A percentile compares a stretch with the other conserved stretches of the same genome.
Evolutionary conservation across 2,329 filamentous ascomycete species (phyloP).

Genomic region (Diaporthe destruens): DNA sequence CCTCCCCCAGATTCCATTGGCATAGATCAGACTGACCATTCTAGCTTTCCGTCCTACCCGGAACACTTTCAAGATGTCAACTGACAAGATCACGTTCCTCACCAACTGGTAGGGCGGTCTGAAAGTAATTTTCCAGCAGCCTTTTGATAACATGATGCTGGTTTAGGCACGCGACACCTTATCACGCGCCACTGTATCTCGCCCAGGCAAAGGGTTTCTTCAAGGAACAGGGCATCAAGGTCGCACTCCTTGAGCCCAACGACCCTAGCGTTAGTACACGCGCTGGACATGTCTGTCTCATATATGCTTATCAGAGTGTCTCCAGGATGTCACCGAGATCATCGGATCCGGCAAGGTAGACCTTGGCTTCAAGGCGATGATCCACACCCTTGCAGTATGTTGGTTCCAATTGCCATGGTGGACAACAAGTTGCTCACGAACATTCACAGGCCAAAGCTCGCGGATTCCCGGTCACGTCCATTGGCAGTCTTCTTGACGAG

Average conservation of each 20-base stretch:
- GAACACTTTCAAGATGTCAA: conserved; percentile 71
- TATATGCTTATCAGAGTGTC: background rate
- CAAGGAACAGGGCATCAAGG: conserved; percentile 80
- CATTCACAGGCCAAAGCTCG: conserved; percentile 74
- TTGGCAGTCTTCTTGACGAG: conserved; percentile 82
- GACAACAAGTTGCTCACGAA: background rate
- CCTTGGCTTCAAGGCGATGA: conserved; percentile 87
- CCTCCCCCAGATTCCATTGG: conserved; percentile 47
- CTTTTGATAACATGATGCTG: background rate
- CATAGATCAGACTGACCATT: conserved; percentile 59
- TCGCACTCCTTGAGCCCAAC: conserved; percentile 82
- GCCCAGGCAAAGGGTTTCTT: conserved; percentile 83
- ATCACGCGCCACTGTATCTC: conserved; percentile 83
- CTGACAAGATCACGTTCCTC: conserved; percentile 87
- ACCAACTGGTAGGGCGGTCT: conserved; percentile 77
- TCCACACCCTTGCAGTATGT: conserved; percentile 78
- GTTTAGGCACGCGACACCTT: conserved; percentile 81
- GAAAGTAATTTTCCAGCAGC: background rate
- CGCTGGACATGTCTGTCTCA: background rate
- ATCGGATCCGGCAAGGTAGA: conserved; percentile 82
- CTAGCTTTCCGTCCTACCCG: conserved; percentile 59
- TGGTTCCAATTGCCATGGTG: conserved; percentile 43
- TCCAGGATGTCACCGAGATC: conserved; percentile 82
- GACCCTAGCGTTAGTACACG: conserved; percentile 73
- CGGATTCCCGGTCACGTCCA: conserved; percentile 77